Evolutionary conservation across 495 filamentous ascomycete species (phyloP).

Genomic region (Podospora bellae-mahoneyi): DNA sequence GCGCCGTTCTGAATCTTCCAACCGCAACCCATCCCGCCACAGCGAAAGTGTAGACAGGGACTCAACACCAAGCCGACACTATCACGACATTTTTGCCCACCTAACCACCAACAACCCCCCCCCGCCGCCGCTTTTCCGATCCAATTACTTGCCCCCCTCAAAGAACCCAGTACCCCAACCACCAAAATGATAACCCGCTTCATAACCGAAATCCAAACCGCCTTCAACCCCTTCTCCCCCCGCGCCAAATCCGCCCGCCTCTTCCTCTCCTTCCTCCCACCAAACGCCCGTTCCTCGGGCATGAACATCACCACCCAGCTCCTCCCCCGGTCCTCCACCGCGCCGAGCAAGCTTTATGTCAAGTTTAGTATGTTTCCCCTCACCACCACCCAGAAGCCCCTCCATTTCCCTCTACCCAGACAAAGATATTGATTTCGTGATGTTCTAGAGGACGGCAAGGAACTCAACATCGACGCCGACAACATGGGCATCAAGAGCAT

Average conservation of each 20-base stretch:
- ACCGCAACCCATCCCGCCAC: background rate
- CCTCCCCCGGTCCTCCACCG: conserved; percentile 62
- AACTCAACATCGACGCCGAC: conserved; percentile 65
- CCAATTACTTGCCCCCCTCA: background rate
- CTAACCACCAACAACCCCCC: background rate
- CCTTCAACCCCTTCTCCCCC: conserved; percentile 88
- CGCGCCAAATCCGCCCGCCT: conserved; percentile 74
- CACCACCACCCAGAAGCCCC: background rate
- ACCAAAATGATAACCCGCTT: conserved; percentile 78
- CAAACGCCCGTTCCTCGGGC: conserved; percentile 61
- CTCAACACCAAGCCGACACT: background rate
- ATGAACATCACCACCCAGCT: conserved; percentile 80
- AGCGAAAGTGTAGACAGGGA: background rate
- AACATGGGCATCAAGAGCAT: conserved; percentile 82
- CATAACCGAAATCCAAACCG: conserved; percentile 76
- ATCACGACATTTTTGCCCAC: background rate
- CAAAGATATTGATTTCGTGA: no score
- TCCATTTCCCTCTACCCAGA: background rate
- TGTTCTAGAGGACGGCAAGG: conserved; percentile 72
- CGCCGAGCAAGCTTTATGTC: conserved; percentile 61
- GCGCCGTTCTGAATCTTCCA: background rate
- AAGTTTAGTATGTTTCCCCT: conserved; percentile 59
- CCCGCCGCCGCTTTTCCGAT: background rate
- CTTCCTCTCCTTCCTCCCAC: conserved; percentile 84
- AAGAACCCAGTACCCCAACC: background rate